Evolutionary conservation across 75 land plant genomes (phyloP).

Genomic region (Larix kaempferi): DNA sequence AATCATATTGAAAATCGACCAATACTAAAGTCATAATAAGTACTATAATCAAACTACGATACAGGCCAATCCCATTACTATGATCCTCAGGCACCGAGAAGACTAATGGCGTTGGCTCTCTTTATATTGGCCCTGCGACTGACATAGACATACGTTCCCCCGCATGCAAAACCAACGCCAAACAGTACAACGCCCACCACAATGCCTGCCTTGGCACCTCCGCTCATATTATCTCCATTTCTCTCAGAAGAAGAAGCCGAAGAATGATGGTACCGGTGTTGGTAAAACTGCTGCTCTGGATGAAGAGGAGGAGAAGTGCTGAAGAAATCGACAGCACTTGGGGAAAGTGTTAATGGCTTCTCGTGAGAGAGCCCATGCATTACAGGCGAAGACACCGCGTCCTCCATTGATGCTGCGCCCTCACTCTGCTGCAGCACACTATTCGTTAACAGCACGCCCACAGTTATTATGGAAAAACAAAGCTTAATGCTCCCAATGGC

Average conservation of each 20-base stretch:
- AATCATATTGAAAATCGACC: no score
- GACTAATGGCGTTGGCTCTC: conserved; percentile 4
- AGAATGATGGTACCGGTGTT: no score
- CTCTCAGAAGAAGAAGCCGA: background rate
- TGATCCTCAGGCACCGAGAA: background rate
- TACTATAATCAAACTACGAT: no score
- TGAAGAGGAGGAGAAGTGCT: background rate
- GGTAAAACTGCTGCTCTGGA: background rate
- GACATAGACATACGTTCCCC: conserved; percentile 4
- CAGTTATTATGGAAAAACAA: background rate
- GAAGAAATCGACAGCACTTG: conserved; percentile 2
- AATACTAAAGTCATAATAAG: no score
- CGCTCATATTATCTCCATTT: background rate
- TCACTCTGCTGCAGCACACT: background rate
- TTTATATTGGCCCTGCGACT: background rate
- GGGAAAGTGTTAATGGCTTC: background rate
- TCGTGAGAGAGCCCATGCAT: background rate
- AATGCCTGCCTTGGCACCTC: conserved; percentile 7
- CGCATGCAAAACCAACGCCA: background rate
- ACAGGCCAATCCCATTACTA: no score
- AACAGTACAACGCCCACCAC: background rate
- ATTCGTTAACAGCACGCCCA: background rate
- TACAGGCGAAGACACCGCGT: background rate
- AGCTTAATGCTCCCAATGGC: background rate
- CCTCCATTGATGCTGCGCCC: background rate